Percentiles rank a stretch among this genome's conserved stretches.
Evolutionary conservation across 805 yeast genomes (phyloP).

Genomic region (Spathaspora girioi): DNA sequence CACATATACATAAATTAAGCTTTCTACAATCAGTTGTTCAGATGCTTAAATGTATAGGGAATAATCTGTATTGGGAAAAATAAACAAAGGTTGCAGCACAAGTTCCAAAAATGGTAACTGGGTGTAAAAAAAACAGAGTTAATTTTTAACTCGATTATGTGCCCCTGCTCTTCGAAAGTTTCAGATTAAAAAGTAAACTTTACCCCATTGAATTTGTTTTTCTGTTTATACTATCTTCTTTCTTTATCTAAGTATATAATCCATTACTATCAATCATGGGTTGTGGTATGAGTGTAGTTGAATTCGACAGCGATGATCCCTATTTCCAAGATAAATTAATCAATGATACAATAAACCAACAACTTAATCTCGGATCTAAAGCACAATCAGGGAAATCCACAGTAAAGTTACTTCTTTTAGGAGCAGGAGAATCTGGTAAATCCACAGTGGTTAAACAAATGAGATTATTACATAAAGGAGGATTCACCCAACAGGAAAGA

Average conservation of each 20-base stretch:
- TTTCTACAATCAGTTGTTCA: too few relatives aligned
- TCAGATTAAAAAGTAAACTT: too few relatives aligned
- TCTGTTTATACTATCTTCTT: constrained; percentile 9
- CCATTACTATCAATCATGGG: constrained; percentile 51
- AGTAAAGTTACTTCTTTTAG: constrained; percentile 71
- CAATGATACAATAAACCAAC: constrained; percentile 63
- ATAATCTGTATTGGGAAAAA: too few relatives aligned
- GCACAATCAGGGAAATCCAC: constrained; percentile 44
- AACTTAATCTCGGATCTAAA: constrained; percentile 44
- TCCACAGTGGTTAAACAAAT: constrained; percentile 89
- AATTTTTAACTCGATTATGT: not conserved
- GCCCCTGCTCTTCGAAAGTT: not conserved
- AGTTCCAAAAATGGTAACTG: not conserved
- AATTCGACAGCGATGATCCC: constrained; percentile 40
- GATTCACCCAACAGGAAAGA: constrained; percentile 78
- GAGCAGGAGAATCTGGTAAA: constrained; percentile 95
- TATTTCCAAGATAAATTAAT: constrained; percentile 50
- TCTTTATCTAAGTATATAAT: too few relatives aligned
- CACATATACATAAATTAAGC: too few relatives aligned
- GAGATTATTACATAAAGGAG: constrained; percentile 79
- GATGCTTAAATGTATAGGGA: too few relatives aligned
- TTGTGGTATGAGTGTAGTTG: constrained; percentile 54
- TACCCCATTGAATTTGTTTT: not conserved
- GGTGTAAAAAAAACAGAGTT: not conserved
- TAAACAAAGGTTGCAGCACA: not conserved